Evolutionary conservation across 495 filamentous ascomycete genomes (phyloP), one percentile per base, ranked within the genome.

Genomic region (Hypoxylon crocopeplum): DNA sequence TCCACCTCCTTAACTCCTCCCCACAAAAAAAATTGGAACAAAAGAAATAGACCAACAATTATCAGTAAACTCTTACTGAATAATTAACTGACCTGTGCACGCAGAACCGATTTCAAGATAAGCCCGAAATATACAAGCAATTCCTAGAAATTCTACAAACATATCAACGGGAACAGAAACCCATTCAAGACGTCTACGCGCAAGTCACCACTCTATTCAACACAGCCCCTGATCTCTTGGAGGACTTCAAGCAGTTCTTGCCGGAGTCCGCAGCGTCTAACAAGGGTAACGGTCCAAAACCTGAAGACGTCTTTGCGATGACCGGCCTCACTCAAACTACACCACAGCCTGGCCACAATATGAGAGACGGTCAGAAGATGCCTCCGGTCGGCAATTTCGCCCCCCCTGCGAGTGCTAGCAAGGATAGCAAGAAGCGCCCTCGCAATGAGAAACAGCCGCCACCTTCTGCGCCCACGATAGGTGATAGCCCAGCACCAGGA

Each of bases 241-340:
- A 98, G 72, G 95, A 98, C 66, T 99, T 99, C 72, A 99, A 99
- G 70, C 95, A 99, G 70, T 99, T 99, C 57, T 79, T 99, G 15
- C 95, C 95, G 1, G 95, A 99, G 72, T 96, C 94, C 57, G 93
- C 95, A 10, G 93, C 94, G 2, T 27, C 92, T 90, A 68, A 90
- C 88, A 42, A 91, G 90, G 73, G 86, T 88, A 57, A 83, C 81
- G 86, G 86, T 48, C 82, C 88, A 53, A 84, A 85, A 11, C 80
- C 86, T 27, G 84, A 90, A 36, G 90, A 90, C 57, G 88, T 91
- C 52, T 75, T 76, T 22, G 82, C 78, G 10, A 83, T 81, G 36
- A 64, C 61, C 1, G 61, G 62, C 39, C 60, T 78, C 11, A 67
- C 70, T 24, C 76, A 77, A 46, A 81, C 65, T 17, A 68, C 80